phyloP scores from a whole-genome alignment of 371 early-diverging fungal genomes.

The Mortierella sp. region DNA sequence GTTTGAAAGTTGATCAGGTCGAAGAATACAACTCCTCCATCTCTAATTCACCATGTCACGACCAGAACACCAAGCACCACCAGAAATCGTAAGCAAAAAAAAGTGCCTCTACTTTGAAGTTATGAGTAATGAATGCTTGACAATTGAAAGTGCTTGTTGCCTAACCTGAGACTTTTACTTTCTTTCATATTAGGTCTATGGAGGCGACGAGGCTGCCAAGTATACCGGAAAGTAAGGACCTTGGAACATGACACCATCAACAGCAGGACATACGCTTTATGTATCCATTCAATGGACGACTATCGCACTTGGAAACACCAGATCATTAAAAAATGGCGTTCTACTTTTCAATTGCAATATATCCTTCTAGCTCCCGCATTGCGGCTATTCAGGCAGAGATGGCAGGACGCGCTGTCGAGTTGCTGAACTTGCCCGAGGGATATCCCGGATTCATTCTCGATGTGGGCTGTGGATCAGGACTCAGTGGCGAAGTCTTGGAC shows the following conservation, averaged over 20 bases:
- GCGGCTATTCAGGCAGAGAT: constrained; percentile 94
- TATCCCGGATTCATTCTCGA: constrained; percentile 88
- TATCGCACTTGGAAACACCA: not conserved
- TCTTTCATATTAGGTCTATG: constrained; percentile 75
- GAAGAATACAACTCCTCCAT: constrained; percentile 6
- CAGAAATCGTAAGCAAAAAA: constrained; percentile 85
- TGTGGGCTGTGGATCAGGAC: constrained; percentile 98
- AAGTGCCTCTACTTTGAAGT: constrained; percentile 1
- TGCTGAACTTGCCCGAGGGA: constrained; percentile 87
- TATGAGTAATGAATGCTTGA: no score
- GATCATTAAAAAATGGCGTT: not conserved
- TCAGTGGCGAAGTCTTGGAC: constrained; percentile 95
- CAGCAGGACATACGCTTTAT: not conserved
- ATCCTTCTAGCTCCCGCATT: constrained; percentile 83
- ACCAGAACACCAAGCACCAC: constrained; percentile 97
- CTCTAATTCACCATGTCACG: constrained; percentile 78
- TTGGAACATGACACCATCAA: not conserved
- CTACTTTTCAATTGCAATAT: not conserved
- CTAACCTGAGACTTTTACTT: not conserved
- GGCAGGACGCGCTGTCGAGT: constrained; percentile 93
- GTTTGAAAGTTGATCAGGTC: constrained; percentile 16
- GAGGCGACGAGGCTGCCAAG: constrained; percentile 93
- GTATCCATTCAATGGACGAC: not conserved
- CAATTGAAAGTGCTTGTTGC: no score
- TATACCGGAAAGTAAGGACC: constrained; percentile 90